Percentiles rank a stretch among this genome's conserved stretches.
Evolutionary conservation across 345 rosid genomes (phyloP).

Genomic region (Euphorbia pulcherrima): DNA sequence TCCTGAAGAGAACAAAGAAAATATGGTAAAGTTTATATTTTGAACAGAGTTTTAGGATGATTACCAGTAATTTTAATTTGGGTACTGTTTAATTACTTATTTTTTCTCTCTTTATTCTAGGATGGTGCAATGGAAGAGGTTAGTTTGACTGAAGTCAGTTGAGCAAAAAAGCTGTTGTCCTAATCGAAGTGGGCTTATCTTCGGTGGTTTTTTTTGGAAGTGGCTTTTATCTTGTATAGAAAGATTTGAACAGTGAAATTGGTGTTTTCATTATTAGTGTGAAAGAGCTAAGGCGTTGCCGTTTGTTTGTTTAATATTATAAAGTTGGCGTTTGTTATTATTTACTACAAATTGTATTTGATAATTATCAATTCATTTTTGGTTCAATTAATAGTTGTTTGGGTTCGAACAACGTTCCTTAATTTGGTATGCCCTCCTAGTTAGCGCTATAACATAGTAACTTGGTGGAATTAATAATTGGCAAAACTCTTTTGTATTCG

Average conservation of each 20-base stretch:
- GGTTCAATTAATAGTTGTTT: no score
- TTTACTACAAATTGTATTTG: conserved; percentile 20
- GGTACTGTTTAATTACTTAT: neutral
- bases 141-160: conserved; percentile 21
- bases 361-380: neutral
- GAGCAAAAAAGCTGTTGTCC: conserved; percentile 11
- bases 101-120: conserved; percentile 17
- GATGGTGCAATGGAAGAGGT: conserved; percentile 30
- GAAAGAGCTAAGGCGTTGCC: neutral
- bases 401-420: no score
- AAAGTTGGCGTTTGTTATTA: neutral
- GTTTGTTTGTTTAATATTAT: conserved; percentile 4
- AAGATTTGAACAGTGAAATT: conserved; percentile 7
- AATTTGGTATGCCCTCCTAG: no score
- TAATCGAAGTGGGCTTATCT: conserved; percentile 19
- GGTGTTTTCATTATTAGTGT: conserved; percentile 10
- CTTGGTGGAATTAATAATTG: no score
- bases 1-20: conserved; percentile 73
- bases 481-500: no score
- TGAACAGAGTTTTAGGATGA: neutral
- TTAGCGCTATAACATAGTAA: no score
- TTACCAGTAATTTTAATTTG: neutral
- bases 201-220: conserved; percentile 12
- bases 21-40: conserved; percentile 41
- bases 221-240: conserved; percentile 38